phyloP scores from a whole-genome alignment of 2,329 filamentous ascomycete genomes.

The Zalaria sp. region DNA sequence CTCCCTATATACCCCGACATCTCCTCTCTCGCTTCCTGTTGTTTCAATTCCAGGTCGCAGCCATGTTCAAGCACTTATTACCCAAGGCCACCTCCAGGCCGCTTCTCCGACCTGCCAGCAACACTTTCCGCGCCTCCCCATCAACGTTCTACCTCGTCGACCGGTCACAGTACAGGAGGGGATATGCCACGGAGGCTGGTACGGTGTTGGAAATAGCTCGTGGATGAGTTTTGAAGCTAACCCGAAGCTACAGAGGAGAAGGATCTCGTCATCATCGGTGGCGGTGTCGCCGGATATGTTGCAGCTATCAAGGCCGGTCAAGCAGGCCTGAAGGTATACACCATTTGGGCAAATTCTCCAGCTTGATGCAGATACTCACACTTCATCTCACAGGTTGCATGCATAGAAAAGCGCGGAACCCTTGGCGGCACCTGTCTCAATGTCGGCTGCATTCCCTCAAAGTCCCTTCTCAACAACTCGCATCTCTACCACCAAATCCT shows the following conservation, averaged over 20 bases:
- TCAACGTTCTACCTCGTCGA: conserved; percentile 33
- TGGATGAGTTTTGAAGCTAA: conserved; percentile 2
- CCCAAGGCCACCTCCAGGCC: conserved; percentile 8
- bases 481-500: conserved; percentile 94
- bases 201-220: conserved; percentile 11
- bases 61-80: conserved; percentile 10
- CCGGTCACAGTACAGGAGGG: conserved; percentile 39
- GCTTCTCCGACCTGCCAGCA: conserved; percentile 7
- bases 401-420: conserved; percentile 93
- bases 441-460: conserved; percentile 97
- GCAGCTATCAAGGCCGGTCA: conserved; percentile 98
- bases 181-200: conserved; percentile 42
- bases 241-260: conserved; percentile 55
- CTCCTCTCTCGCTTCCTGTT: background rate
- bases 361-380: conserved; percentile 2
- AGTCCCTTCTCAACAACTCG: conserved; percentile 98
- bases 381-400: conserved; percentile 55
- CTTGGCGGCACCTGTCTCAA: conserved; percentile 97
- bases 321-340: conserved; percentile 76
- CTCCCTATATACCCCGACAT: background rate
- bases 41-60: background rate
- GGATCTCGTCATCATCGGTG: conserved; percentile 93
- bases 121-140: conserved; percentile 14
- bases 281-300: conserved; percentile 96
- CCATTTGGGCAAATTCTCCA: background rate